Evolutionary conservation across 108 stramenopile genomes (phyloP).

Genomic region (Stephanodiscus minutulus): DNA sequence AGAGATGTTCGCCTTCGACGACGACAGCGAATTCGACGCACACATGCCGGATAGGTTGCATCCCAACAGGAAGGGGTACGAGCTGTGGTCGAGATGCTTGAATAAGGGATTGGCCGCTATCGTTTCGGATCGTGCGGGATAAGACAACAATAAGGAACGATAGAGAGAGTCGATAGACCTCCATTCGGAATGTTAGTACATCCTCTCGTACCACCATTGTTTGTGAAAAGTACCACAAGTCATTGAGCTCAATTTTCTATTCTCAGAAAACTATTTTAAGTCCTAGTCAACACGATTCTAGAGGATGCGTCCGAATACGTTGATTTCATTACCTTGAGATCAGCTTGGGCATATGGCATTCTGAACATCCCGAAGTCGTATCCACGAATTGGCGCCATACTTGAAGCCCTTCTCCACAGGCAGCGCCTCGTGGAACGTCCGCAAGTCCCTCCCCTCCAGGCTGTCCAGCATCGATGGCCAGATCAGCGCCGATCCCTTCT

Average conservation of each 20-base stretch:
- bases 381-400: slow-evolving; percentile 78
- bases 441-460: slow-evolving; percentile 35
- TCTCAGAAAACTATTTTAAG: no score
- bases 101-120: slow-evolving; percentile 33
- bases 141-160: no score
- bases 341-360: not conserved
- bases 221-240: no score
- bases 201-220: no score
- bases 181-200: no score
- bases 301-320: no score
- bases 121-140: slow-evolving; percentile 2
- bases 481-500: slow-evolving; percentile 53
- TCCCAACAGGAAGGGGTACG: slow-evolving; percentile 51
- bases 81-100: slow-evolving; percentile 41
- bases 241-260: no score
- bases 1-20: slow-evolving; percentile 37
- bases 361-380: slow-evolving; percentile 53
- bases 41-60: slow-evolving; percentile 55
- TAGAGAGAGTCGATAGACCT: no score
- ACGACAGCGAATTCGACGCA: slow-evolving; percentile 21
- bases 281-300: no score
- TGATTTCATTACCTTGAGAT: no score
- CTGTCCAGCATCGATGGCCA: slow-evolving; percentile 61
- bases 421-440: slow-evolving; percentile 65
- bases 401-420: slow-evolving; percentile 80